Percentiles rank a stretch among this genome's conserved stretches.
phyloP scores from a whole-genome alignment of 2,329 filamentous ascomycete species.

The Xylariaceae sp. region DNA sequence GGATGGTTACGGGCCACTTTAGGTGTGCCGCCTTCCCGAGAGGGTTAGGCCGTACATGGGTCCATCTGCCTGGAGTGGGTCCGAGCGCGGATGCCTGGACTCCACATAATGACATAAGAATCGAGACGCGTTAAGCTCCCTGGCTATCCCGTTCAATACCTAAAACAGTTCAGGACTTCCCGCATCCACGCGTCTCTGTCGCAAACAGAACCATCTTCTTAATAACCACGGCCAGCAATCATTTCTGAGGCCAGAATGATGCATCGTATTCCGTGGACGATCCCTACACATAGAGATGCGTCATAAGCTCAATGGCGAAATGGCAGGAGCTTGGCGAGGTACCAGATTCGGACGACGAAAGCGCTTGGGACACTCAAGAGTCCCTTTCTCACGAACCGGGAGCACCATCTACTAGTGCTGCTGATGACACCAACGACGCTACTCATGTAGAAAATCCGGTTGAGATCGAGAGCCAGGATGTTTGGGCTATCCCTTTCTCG shows the following conservation, averaged over 20 bases:
- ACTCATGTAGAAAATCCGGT: background rate
- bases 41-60: too few relatives aligned
- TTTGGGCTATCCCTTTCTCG: constrained; percentile 33
- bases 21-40: too few relatives aligned
- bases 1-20: too few relatives aligned
- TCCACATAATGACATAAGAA: background rate
- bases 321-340: constrained; percentile 43
- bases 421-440: constrained; percentile 1
- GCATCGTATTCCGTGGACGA: background rate
- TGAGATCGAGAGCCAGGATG: constrained; percentile 8
- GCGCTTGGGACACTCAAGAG: constrained; percentile 35
- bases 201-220: background rate
- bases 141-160: background rate
- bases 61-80: too few relatives aligned
- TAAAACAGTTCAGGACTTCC: background rate
- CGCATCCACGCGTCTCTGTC: constrained; percentile 14
- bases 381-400: constrained; percentile 22
- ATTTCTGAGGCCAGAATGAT: constrained; percentile 8
- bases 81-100: too few relatives aligned
- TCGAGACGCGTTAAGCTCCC: constrained; percentile 11
- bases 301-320: constrained; percentile 35
- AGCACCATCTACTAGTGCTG: constrained; percentile 5
- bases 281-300: constrained; percentile 28
- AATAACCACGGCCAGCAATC: background rate
- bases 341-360: constrained; percentile 42